Evolutionary conservation across 2,329 filamentous ascomycete genomes (phyloP), one percentile per base, ranked within the genome.

Genomic region (Cladorrhinum sp.): DNA sequence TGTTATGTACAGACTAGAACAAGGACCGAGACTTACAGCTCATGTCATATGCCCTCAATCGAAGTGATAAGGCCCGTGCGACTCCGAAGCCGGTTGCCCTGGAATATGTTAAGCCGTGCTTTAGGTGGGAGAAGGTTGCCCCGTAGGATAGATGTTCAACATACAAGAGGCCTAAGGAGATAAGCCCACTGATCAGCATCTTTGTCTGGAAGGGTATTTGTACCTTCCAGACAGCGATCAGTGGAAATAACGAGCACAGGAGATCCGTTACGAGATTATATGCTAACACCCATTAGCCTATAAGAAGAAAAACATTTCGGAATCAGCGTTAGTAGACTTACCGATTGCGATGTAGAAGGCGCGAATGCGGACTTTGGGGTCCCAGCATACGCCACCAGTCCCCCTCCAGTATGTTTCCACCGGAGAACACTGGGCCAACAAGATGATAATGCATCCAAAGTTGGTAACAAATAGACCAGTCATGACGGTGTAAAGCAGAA

Each of bases 161-260:
- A 56, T 58, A 69, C 68, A 70, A 41, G 1, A 60, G 27, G 5
- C 73, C 73, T 6, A 74, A 57, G 48, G 71, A 72, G 69, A 73
- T 74, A n/a, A 74, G 59, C 0, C 66, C 68, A 55, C 71, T 72
- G 5, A 74, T 67, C 0, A 66, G 68, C 2, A 73, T 22, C 61
- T 75, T 75, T 1, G 68, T 73, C 29, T 57, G 65, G 4, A 70
- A 27, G 0, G 70, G 70, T 12, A 75, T 68, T 5, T 66, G 66
- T 0, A 75, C 65, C 5, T 69, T 72, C 73, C 73, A 74, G 8
- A 75, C 68, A 1, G 74, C 71, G 0, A 69, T 64, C 2, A 74
- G 62, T 0, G 73, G 73, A 0, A 74, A 62, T 1, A 73, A 41
- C 1, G 64, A 66, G 58, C 69, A 70, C 3, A 70, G 52, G 1